Conservation (phyloP, 164 flowering plant species). For the Piper longum region DNA sequence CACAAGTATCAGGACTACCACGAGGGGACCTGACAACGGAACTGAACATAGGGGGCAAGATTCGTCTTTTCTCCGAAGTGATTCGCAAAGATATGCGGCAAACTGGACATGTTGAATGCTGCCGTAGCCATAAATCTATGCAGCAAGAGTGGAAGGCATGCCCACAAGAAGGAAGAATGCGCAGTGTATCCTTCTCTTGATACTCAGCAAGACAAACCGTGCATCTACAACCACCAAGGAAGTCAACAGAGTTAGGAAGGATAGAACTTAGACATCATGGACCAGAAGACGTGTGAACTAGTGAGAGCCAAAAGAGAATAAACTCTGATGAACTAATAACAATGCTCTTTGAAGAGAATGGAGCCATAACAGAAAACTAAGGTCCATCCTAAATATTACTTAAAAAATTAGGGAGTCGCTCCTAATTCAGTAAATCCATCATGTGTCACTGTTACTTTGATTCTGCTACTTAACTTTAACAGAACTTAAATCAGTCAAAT, state of each 20-base stretch:
- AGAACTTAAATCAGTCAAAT: too few species aligned
- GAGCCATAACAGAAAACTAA: too few species aligned
- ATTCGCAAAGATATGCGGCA: constrained; percentile 73
- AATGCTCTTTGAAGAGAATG: too few species aligned
- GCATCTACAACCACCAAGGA: constrained; percentile 37
- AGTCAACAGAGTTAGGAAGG: not conserved
- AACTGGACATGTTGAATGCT: constrained; percentile 85
- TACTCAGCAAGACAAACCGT: constrained; percentile 76
- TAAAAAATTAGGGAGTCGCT: too few species aligned
- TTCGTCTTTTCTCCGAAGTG: constrained; percentile 48
- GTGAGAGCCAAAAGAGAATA: too few species aligned
- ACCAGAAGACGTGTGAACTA: too few species aligned
- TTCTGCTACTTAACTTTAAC: too few species aligned
- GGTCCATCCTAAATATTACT: too few species aligned
- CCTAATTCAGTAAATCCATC: too few species aligned
- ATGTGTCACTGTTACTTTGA: too few species aligned
- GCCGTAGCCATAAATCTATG: constrained; percentile 89
- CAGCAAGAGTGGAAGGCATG: constrained; percentile 78
- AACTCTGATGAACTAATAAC: too few species aligned
- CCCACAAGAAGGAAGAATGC: constrained; percentile 84
- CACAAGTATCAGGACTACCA: constrained; percentile 15
- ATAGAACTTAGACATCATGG: too few species aligned
- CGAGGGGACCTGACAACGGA: constrained; percentile 44
- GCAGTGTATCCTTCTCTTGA: constrained; percentile 56
- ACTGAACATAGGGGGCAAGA: constrained; percentile 64